Percentiles rank a stretch among this genome's conserved stretches.
These are phyloP conservation scores for Brassica hybrid DNA, from an alignment of 441 rosid genomes.

Conservation along the genomic window DNA sequence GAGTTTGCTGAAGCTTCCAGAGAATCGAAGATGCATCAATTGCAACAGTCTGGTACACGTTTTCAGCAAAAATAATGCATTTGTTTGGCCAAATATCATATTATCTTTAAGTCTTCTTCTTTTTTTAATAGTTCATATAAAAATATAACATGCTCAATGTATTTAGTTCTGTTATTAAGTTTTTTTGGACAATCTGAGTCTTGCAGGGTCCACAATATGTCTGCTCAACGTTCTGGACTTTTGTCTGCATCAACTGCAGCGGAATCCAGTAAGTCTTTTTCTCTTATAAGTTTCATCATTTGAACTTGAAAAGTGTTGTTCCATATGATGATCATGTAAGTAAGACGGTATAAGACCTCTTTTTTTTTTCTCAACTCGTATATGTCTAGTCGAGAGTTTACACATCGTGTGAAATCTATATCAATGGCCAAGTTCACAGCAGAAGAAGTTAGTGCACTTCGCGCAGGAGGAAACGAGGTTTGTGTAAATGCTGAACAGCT, in stretches of 20 bases:
- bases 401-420: conserved; percentile 87
- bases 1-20: conserved; percentile 70
- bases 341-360: not conserved
- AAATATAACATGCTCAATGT: not conserved
- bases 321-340: not conserved
- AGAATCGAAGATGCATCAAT: conserved; percentile 83
- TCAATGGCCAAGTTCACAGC: conserved; percentile 88
- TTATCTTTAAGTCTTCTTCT: not conserved
- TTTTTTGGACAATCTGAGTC: conserved; percentile 14
- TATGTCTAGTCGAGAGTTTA: conserved; percentile 77
- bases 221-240: conserved; percentile 87
- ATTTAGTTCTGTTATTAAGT: not conserved
- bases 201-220: conserved; percentile 94
- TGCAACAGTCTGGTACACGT: conserved; percentile 76
- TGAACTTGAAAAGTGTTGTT: not conserved
- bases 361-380: not conserved
- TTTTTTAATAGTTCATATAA: not conserved
- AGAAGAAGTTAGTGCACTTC: conserved; percentile 85
- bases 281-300: not conserved
- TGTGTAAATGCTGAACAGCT: conserved; percentile 2
- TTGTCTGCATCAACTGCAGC: conserved; percentile 89
- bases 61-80: not conserved
- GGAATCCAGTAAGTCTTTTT: conserved; percentile 75
- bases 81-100: conserved; percentile 11
- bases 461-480: conserved; percentile 93